Evolutionary conservation across 257 asterid genomes (phyloP).

Genomic region (Solanum sejunctum): DNA sequence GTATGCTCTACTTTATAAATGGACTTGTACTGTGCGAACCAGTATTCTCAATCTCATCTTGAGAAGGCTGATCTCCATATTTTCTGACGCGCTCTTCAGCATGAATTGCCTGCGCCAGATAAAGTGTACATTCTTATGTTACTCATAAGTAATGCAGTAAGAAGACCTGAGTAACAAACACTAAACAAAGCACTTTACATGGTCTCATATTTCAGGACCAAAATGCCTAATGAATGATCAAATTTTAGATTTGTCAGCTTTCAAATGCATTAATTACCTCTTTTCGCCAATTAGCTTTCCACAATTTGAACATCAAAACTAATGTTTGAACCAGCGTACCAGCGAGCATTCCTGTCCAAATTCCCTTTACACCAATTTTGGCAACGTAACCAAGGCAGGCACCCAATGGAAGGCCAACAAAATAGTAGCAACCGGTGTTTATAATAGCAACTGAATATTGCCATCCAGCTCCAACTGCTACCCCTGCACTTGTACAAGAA

Average conservation of each 20-base stretch:
- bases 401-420: conserved; percentile 72
- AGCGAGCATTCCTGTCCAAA: conserved; percentile 71
- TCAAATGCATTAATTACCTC: conserved; percentile 30
- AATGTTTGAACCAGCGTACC: conserved; percentile 65
- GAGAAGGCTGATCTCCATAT: conserved; percentile 16
- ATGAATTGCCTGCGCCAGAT: conserved; percentile 32
- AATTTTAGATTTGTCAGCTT: neutral
- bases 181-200: neutral
- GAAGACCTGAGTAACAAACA: neutral
- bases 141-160: neutral
- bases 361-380: conserved; percentile 54
- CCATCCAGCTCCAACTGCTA: conserved; percentile 97
- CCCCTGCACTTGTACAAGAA: conserved; percentile 34
- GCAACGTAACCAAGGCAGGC: conserved; percentile 60
- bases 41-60: conserved; percentile 11
- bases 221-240: neutral
- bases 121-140: neutral
- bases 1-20: neutral
- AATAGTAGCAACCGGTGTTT: conserved; percentile 44
- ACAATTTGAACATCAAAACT: conserved; percentile 17
- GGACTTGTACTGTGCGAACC: neutral
- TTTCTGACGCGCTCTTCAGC: conserved; percentile 43
- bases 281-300: conserved; percentile 45
- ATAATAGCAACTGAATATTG: conserved; percentile 60
- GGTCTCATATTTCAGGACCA: neutral